Evolutionary conservation across 495 filamentous ascomycete genomes (phyloP), one percentile per base, ranked within the genome.

Genomic region (Penicillium dipodomyicola): DNA sequence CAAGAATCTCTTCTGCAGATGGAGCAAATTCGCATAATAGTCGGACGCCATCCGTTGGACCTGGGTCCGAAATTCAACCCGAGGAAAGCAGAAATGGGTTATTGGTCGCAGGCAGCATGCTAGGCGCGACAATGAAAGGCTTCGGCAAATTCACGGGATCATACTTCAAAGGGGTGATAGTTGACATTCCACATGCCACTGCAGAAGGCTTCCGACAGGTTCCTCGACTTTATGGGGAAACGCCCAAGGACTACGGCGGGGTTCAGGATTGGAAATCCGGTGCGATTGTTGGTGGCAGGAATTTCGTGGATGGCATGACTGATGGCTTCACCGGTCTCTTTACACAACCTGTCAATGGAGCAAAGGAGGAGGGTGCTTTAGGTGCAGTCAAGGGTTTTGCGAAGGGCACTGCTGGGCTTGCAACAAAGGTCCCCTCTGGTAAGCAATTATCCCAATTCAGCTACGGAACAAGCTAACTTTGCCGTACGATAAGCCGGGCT

Each of bases 121-220:
- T 62, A n/a, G 56, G 54, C 0, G 74, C 67, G 0, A 67, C 69
- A 8, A 45, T 64, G 15, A 66, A 69, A 30, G 68, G 70, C 2
- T 58, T 77, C 5, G 71, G 72, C 0, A 65, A 76, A 37, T 67
- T 75, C 33, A 52, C 58, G 7, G 63, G 61, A 1, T 60, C 56
- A 11, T 67, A 64, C 40, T 62, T 70, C 43, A 69, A 62, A 33
- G 73, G 71, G 2, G 54, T 68, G 8, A 48, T 69, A 0, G 84
- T 92, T 61, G 86, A 91, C 60, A 75, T 94, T n/a, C 79, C 81
- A 3, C 72, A 91, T 6, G 87, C 90, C 0, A 65, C 92, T 2
- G 84, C 87, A 3, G 88, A 92, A 65, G 90, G 91, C 3, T 91
- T 93, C 62, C 89, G 93, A 67, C 88, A 91, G 59, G 88, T 87